phyloP scores from a whole-genome alignment of 2,329 filamentous ascomycete genomes.

The Arthrobotrys conoides region DNA sequence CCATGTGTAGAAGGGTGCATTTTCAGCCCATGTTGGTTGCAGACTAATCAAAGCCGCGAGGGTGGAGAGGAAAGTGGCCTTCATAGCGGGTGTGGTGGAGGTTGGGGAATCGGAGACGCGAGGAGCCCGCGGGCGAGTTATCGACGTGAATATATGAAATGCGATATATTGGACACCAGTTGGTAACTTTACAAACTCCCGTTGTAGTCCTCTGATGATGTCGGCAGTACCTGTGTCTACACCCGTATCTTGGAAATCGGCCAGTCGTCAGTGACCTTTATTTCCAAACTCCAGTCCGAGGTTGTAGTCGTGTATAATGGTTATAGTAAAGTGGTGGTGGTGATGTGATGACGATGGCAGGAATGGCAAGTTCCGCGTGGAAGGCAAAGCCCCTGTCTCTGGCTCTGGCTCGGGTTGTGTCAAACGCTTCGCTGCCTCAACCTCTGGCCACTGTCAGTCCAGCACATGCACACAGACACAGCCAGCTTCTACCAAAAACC shows the following conservation, averaged over 20 bases:
- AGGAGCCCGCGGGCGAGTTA: constrained; percentile 25
- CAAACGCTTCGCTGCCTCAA: constrained; percentile 50
- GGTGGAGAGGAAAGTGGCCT: constrained; percentile 44
- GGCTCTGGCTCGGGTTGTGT: constrained; percentile 22
- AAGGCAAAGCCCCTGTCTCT: constrained; percentile 9
- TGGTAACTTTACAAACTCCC: constrained; percentile 2
- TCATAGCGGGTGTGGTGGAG: constrained; percentile 47
- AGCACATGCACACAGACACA: constrained; percentile 7
- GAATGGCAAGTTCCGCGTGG: constrained; percentile 58
- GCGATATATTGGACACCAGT: neutral
- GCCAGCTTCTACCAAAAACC: constrained; percentile 1
- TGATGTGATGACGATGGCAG: constrained; percentile 39
- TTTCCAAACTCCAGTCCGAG: neutral
- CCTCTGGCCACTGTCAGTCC: constrained; percentile 31
- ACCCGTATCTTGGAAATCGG: constrained; percentile 1
- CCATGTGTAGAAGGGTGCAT: constrained; percentile 58
- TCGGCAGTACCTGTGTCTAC: neutral
- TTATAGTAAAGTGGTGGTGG: constrained; percentile 7
- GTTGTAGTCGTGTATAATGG: neutral
- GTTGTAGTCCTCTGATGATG: constrained; percentile 10
- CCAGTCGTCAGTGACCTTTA: constrained; percentile 24
- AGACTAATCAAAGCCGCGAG: constrained; percentile 49
- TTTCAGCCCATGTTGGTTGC: constrained; percentile 41
- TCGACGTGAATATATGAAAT: neutral
- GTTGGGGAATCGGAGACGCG: constrained; percentile 43